A percentile compares a stretch with the other conserved stretches of the same genome.
Evolutionary conservation across 208 protist species (phyloP).

Genomic region (Trypanosoma caninum): DNA sequence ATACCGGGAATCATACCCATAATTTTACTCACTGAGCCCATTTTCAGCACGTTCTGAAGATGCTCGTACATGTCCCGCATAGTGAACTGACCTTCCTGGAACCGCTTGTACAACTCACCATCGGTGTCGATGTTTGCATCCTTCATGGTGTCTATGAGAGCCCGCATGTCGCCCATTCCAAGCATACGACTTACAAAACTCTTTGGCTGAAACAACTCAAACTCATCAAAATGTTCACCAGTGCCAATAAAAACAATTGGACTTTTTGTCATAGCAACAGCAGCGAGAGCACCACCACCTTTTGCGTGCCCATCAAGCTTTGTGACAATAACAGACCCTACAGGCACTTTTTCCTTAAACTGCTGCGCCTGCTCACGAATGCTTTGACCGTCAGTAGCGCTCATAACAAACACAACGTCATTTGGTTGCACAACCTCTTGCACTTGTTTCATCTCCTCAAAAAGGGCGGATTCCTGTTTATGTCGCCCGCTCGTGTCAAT

Average conservation of each 20-base stretch:
- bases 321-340: conserved; percentile 99
- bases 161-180: conserved; percentile 96
- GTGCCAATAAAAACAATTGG: conserved; percentile 99
- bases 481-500: conserved; percentile 99
- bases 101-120: conserved; percentile 83
- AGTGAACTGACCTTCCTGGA: conserved; percentile 93
- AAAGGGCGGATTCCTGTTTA: conserved; percentile 97
- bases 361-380: conserved; percentile 94
- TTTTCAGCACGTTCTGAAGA: conserved; percentile 93
- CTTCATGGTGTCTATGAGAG: conserved; percentile 91
- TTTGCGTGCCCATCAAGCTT: conserved; percentile 99
- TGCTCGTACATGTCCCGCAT: conserved; percentile 97
- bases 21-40: conserved; percentile 93
- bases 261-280: conserved; percentile 95
- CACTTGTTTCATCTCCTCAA: conserved; percentile 99
- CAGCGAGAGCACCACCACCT: conserved; percentile 97
- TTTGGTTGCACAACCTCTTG: conserved; percentile 88
- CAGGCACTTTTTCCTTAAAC: conserved; percentile 91
- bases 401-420: conserved; percentile 98
- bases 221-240: conserved; percentile 97
- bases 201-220: conserved; percentile 91
- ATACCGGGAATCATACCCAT: conserved; percentile 94
- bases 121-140: conserved; percentile 86
- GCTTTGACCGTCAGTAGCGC: conserved; percentile 96
- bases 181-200: conserved; percentile 91